Conservation (phyloP, 164 flowering plant genomes). For the Brasenia schreberi region DNA sequence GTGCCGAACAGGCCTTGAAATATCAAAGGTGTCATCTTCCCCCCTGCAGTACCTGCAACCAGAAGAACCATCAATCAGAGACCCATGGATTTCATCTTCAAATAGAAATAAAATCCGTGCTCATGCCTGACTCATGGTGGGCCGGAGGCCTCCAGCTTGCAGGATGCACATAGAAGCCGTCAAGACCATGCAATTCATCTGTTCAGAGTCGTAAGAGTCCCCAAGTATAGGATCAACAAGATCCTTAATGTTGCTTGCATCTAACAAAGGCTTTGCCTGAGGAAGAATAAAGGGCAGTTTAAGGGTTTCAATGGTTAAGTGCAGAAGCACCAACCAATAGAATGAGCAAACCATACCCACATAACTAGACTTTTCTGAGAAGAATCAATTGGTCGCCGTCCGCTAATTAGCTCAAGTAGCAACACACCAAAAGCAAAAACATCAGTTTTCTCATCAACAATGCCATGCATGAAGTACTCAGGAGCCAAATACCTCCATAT, state of each 20-base stretch:
- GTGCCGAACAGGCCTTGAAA: conserved; percentile 19
- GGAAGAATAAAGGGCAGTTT: not conserved
- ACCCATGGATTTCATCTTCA: not conserved
- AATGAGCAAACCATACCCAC: conserved; percentile 55
- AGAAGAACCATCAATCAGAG: conserved; percentile 1
- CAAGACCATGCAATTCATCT: conserved; percentile 34
- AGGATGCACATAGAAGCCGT: conserved; percentile 59
- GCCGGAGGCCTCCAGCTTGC: conserved; percentile 50
- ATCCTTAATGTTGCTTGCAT: conserved; percentile 21
- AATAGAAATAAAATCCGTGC: not conserved
- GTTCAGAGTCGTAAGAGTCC: conserved; percentile 31
- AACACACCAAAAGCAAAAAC: conserved; percentile 83
- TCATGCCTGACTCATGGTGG: conserved; percentile 68
- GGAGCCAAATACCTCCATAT: conserved; percentile 83
- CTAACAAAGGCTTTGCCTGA: conserved; percentile 70
- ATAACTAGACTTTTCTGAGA: conserved; percentile 68
- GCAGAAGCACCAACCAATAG: not conserved
- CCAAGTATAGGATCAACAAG: conserved; percentile 58
- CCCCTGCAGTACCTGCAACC: conserved; percentile 53
- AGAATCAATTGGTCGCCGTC: conserved; percentile 58
- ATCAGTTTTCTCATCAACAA: conserved; percentile 90
- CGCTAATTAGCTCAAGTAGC: conserved; percentile 71
- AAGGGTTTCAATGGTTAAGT: too few relatives aligned
- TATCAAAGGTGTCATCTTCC: conserved; percentile 17
- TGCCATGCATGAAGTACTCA: conserved; percentile 88